Base-by-base conservation (phyloP, 1,284 basidiomycete genomes). In the Cystobasidium slooffiae region DNA sequence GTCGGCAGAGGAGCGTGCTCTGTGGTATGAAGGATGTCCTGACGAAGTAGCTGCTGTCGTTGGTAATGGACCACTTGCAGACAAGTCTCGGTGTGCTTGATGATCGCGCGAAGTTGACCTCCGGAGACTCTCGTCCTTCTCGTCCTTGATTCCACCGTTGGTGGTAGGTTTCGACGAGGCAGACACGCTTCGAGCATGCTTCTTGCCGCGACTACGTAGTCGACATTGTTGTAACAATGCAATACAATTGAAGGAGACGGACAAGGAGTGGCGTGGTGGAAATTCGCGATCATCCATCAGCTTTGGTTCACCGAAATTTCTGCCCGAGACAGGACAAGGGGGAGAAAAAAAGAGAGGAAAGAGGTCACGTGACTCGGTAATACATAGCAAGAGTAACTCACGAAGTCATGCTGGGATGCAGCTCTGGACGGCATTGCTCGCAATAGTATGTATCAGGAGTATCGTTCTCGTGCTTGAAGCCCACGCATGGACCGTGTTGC, bases 401-500 rank as follows among this genome's bases (percentile, higher is more conserved):
- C 44, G 47, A 67, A 47, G 39, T 65, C 80, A 79, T 44, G 80
- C 76, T 44, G 78, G 79, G 44, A 82, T 97, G 94, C 61, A 92
- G 85, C 76, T 94, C 93, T 10, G 97, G 96, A 77, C 88, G 88
- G 84, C 96, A 99, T 79, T 89, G 86, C 84, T 99, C 97, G 84
- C 97, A 99, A 80, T 90, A 96, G 84, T 99, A 87, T 75, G 82
- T 81, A 64, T 84, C 83, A 1, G 84, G 84, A 68, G 82, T 84
- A 70, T 84, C 90, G 76, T 91, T 90, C 81, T 94, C 92, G 53
- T 88, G 88, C 81, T 90, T 88, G 82, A 93, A 93, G 63, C 96
- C 96, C 89, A 99, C 94, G 84, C 96, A 99, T 43, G 90, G 87
- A 20, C 95, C 95, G 83, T 99, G 96, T 83, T 99, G 96, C 96